phyloP scores from a whole-genome alignment of 352 stramenopile genomes.

The Globisporangium polare region DNA sequence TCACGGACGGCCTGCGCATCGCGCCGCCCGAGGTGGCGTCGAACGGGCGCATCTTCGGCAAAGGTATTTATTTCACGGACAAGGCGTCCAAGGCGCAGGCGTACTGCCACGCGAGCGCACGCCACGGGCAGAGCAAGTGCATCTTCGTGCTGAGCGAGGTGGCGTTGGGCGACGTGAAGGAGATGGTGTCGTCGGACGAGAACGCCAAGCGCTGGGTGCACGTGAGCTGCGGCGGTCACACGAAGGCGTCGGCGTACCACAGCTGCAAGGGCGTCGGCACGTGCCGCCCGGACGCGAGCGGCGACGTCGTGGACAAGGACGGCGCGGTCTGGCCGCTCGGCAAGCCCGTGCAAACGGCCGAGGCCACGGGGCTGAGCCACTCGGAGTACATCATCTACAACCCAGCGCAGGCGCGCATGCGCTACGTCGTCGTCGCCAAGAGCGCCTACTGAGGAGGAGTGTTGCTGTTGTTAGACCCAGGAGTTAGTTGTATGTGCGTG shows the following conservation, averaged over 20 bases:
- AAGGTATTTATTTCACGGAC: slow-evolving; percentile 87
- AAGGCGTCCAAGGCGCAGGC: slow-evolving; percentile 72
- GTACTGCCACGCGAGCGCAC: slow-evolving; percentile 52
- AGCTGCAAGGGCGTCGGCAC: slow-evolving; percentile 70
- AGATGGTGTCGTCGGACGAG: slow-evolving; percentile 48
- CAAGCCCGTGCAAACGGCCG: slow-evolving; percentile 44
- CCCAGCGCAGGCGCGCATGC: slow-evolving; percentile 68
- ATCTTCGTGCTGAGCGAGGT: slow-evolving; percentile 66
- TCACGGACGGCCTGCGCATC: slow-evolving; percentile 76
- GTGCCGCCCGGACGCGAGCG: slow-evolving; percentile 42
- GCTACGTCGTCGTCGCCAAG: slow-evolving; percentile 67
- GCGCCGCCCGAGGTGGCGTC: slow-evolving; percentile 67
- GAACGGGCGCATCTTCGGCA: slow-evolving; percentile 78
- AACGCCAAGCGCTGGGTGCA: slow-evolving; percentile 48
- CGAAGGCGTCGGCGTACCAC: slow-evolving; percentile 35
- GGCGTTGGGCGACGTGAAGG: slow-evolving; percentile 63
- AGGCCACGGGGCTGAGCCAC: slow-evolving; percentile 57
- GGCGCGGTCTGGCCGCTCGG: slow-evolving; percentile 67
- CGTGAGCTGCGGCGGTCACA: slow-evolving; percentile 30
- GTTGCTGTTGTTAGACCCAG: slow-evolving; percentile 8
- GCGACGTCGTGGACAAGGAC: slow-evolving; percentile 50
- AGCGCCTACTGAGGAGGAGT: slow-evolving; percentile 32
- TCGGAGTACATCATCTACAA: slow-evolving; percentile 90
- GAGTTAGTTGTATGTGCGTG: slow-evolving; percentile 9
- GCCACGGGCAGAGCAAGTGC: slow-evolving; percentile 36